Conservation (phyloP, 2,329 filamentous ascomycete species). For the Pleurostoma richardsiae region DNA sequence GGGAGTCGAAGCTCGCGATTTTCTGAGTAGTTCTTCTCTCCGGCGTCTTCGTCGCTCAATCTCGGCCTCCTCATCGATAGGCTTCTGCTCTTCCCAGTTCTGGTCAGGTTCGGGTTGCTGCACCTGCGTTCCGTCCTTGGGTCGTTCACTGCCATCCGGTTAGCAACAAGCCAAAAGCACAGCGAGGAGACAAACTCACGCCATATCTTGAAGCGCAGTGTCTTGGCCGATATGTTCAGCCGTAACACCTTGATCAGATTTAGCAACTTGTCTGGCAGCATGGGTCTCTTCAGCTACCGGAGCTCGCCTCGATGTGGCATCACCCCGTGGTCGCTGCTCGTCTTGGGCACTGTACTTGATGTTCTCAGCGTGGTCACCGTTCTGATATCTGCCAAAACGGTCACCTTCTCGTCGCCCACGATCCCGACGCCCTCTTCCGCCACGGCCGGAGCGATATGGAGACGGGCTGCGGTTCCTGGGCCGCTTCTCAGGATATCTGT, state of each 20-base stretch:
- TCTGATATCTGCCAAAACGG: conserved; percentile 16
- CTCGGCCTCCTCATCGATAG: conserved; percentile 75
- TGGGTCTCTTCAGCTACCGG: conserved; percentile 53
- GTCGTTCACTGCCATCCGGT: background rate
- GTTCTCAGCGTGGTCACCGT: conserved; percentile 22
- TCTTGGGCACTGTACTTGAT: conserved; percentile 41
- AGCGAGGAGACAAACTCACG: too few relatives aligned
- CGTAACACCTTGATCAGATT: conserved; percentile 59
- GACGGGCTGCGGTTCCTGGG: conserved; percentile 20
- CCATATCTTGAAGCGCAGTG: conserved; percentile 20
- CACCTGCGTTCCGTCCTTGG: conserved; percentile 5
- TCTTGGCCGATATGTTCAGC: conserved; percentile 29
- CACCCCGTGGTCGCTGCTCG: conserved; percentile 44
- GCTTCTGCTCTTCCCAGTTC: conserved; percentile 49
- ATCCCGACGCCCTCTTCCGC: conserved; percentile 18
- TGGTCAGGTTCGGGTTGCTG: conserved; percentile 17
- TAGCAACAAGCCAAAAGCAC: background rate
- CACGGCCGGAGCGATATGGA: conserved; percentile 13
- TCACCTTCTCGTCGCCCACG: conserved; percentile 16
- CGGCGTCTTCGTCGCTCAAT: conserved; percentile 81
- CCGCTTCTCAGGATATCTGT: conserved; percentile 24
- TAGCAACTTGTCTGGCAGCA: conserved; percentile 60
- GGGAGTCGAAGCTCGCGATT: conserved; percentile 69
- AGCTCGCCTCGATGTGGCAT: conserved; percentile 61
- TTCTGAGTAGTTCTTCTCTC: conserved; percentile 80